A percentile compares a stretch with the other conserved stretches of the same genome.
phyloP scores from a whole-genome alignment of 495 filamentous ascomycete genomes.

The Penicillium ucsense region DNA sequence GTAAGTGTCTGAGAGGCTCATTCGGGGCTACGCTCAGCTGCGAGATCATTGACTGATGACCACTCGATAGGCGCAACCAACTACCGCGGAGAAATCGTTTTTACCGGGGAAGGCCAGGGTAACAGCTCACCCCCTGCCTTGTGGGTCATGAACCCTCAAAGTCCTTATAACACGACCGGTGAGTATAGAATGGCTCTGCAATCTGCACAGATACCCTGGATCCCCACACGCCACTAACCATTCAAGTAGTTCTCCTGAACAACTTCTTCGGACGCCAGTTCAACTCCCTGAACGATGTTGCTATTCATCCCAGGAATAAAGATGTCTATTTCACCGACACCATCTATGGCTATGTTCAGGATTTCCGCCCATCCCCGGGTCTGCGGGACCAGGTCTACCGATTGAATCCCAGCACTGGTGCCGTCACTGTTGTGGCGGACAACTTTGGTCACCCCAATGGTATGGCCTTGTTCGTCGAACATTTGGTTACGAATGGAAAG shows the following conservation, averaged over 20 bases:
- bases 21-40: too few species aligned
- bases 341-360: constrained; percentile 24
- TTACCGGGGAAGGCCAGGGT: constrained; percentile 39
- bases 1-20: constrained; percentile 15
- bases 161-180: constrained; percentile 42
- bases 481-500: neutral
- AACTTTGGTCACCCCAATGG: constrained; percentile 26
- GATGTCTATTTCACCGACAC: constrained; percentile 42
- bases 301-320: constrained; percentile 24
- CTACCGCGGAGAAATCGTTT: constrained; percentile 36
- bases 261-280: constrained; percentile 29
- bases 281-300: constrained; percentile 20
- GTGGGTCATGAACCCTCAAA: constrained; percentile 34
- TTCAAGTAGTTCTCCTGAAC: constrained; percentile 17
- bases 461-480: neutral
- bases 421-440: constrained; percentile 28
- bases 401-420: constrained; percentile 34
- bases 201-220: too few species aligned
- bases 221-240: too few species aligned
- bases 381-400: constrained; percentile 32
- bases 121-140: constrained; percentile 29
- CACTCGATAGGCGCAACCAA: constrained; percentile 33
- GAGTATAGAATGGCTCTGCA: neutral
- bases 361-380: constrained; percentile 21
- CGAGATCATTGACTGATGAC: neutral